Percentiles rank a stretch among this genome's conserved stretches.
Conservation (phyloP, 169 alveolate species). For the Fabrea salina region DNA sequence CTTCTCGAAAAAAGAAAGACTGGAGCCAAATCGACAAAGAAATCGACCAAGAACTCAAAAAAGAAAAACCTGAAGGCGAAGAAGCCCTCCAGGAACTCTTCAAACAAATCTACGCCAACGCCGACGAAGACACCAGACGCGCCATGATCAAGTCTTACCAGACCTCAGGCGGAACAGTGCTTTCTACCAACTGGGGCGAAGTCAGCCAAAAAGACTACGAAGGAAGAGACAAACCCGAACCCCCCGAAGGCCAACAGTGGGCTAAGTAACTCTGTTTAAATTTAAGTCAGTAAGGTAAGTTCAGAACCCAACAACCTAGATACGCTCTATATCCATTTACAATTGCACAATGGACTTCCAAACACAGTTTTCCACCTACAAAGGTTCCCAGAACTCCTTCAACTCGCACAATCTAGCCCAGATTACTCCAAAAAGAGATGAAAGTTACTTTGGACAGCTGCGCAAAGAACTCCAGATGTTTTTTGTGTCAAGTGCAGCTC, state of each 20-base stretch:
- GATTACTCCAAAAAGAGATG: too few relatives aligned
- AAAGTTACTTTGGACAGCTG: too few relatives aligned
- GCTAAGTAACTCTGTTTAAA: conserved; percentile 39
- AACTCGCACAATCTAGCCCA: too few relatives aligned
- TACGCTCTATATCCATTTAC: not conserved
- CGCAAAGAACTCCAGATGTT: too few relatives aligned
- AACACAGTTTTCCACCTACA: too few relatives aligned
- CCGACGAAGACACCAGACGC: conserved; percentile 89
- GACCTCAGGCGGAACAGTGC: conserved; percentile 61
- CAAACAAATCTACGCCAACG: conserved; percentile 80
- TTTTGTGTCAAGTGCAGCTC: too few relatives aligned
- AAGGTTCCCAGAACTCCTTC: too few relatives aligned
- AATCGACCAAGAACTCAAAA: conserved; percentile 69
- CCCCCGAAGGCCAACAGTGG: conserved; percentile 79
- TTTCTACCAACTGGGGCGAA: conserved; percentile 91
- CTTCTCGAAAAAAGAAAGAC: conserved; percentile 64
- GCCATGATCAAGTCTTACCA: conserved; percentile 90
- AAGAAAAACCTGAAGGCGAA: conserved; percentile 80
- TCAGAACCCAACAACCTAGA: not conserved
- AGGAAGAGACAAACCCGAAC: conserved; percentile 84
- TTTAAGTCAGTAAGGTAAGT: not conserved
- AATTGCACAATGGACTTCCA: too few relatives aligned
- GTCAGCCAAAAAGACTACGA: conserved; percentile 87
- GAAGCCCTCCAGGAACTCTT: conserved; percentile 83
- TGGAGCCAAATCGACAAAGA: conserved; percentile 81